Base-by-base conservation (phyloP, 129 eudicot species). In the Erigeron canadensis region DNA sequence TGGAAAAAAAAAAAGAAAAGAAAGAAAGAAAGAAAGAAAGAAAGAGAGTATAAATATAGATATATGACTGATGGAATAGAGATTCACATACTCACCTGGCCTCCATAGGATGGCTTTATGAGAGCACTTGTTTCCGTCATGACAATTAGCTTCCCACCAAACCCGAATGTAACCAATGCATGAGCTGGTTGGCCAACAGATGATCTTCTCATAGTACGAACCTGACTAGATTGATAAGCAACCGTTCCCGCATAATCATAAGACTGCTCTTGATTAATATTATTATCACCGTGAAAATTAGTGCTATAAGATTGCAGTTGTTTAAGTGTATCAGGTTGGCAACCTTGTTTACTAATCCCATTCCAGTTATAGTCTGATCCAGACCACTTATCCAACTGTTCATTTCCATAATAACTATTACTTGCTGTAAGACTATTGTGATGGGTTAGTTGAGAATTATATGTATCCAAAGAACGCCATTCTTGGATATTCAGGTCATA, bases 101-200 rank as follows among this genome's bases (percentile, higher is more conserved):
- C 80, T 48, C 86, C 92, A 64, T 64, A 77, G 22, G 86, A 83
- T 18, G 84, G 68, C 57, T 62, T 77, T 45, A 74, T 77, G 23
- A 60, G 18, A 45, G 86, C 59, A 65, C 34, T 64, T 42, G 59
- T 69, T 84, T 87, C 87, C 83, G 86, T 94, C 87, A 90, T 81
- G 77, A 90, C 87, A 74, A 94, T 81, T 17, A 94, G 89, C 72
- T 94, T 94, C 61, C 99, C 99, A 57, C 99, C 99, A 81, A 94
- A 94, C 45, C 99, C 99, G 77, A 94, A 94, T 67, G 89, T 69
- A 70, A 89, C 97, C 76, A 94, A 78, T 16, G 99, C 92, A 79
- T 90, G 96, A 8, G 96, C 85, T 53, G 99, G 99, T 70, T 94
- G 99, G 42, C 87, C 95, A 9, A 84, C 86, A 54, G 97, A 86